Percentiles rank a stretch among this genome's conserved stretches.
Evolutionary conservation across 768 basidiomycete genomes (phyloP).

Genomic region (Collybia mongolica): DNA sequence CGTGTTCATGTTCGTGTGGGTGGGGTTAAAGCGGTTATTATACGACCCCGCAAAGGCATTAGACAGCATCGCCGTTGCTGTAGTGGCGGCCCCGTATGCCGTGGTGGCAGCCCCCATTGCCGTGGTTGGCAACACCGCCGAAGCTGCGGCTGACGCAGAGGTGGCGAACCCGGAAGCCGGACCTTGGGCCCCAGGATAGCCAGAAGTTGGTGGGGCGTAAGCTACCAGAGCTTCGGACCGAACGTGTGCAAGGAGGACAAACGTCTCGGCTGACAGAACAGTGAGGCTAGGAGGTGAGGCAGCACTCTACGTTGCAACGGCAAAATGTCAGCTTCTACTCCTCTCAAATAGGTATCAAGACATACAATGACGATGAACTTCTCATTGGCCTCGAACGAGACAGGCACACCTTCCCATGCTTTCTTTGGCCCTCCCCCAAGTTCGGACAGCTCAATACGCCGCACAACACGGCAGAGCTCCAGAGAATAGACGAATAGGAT

Average conservation of each 20-base stretch:
- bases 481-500: conserved; percentile 30
- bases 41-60: conserved; percentile 9
- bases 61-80: conserved; percentile 7
- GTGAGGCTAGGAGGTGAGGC: conserved; percentile 52
- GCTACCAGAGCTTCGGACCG: conserved; percentile 40
- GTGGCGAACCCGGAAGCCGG: conserved; percentile 18
- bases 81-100: background rate
- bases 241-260: conserved; percentile 50
- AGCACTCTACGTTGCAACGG: conserved; percentile 43
- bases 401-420: conserved; percentile 13
- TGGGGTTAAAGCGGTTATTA: background rate
- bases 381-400: conserved; percentile 43
- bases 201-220: conserved; percentile 26
- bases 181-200: no score
- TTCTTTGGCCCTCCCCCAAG: conserved; percentile 3
- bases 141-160: conserved; percentile 14
- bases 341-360: conserved; percentile 8
- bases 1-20: background rate
- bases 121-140: background rate
- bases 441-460: conserved; percentile 42
- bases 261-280: conserved; percentile 54
- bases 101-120: no score
- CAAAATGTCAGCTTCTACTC: no score
- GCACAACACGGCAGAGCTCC: conserved; percentile 44
- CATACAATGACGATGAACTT: conserved; percentile 60